Evolutionary conservation across 2,329 filamentous ascomycete genomes (phyloP).

Genomic region (Cordyceps fumosorosea): DNA sequence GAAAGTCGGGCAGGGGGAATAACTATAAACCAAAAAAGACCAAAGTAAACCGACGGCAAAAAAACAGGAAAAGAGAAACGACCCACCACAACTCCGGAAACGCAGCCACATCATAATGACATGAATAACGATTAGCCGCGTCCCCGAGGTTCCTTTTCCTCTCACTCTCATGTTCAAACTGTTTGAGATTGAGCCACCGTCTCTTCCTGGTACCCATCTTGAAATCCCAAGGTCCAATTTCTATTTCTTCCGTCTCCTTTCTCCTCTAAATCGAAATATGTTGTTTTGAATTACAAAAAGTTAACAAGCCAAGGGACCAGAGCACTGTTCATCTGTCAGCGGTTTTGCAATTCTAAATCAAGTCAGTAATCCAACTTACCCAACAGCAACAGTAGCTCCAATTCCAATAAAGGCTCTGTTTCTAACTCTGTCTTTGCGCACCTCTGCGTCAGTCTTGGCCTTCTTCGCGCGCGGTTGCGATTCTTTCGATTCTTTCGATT

Average conservation of each 20-base stretch:
- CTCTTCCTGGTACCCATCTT: neutral
- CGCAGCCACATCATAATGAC: constrained; percentile 13
- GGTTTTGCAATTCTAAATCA: neutral
- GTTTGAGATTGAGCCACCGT: neutral
- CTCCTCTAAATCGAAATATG: neutral
- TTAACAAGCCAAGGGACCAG: constrained; percentile 47
- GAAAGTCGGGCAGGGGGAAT: constrained; percentile 4
- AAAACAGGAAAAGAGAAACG: constrained; percentile 6
- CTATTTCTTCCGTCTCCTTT: constrained; percentile 3
- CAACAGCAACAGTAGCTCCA: constrained; percentile 78
- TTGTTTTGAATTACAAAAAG: constrained; percentile 32
- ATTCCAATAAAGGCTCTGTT: constrained; percentile 81
- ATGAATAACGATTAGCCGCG: constrained; percentile 10
- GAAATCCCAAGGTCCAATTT: neutral
- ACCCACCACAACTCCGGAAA: constrained; percentile 10
- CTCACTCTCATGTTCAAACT: neutral
- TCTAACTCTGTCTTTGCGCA: constrained; percentile 80
- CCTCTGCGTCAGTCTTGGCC: constrained; percentile 70
- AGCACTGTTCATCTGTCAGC: constrained; percentile 28
- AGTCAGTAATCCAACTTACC: constrained; percentile 55
- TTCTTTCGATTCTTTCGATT: constrained; percentile 35
- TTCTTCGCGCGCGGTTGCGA: constrained; percentile 60
- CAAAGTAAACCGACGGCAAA: constrained; percentile 7
- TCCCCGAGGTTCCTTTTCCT: neutral
- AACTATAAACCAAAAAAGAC: constrained; percentile 12